These are phyloP conservation scores for Tricholomella constricta DNA, from an alignment of 768 basidiomycete species.

Conservation along the genomic window DNA sequence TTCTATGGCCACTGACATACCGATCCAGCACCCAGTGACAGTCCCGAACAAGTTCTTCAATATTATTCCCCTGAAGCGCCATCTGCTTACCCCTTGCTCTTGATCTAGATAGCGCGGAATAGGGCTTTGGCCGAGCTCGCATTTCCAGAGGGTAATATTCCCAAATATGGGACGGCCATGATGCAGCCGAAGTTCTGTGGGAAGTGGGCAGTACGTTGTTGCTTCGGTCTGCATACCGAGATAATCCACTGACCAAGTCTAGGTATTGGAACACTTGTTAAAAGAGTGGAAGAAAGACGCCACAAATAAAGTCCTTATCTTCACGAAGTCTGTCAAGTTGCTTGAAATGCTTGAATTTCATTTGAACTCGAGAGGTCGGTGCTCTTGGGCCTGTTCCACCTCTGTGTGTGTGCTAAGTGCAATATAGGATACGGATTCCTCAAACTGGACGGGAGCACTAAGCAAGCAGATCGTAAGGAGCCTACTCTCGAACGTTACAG, in stretches of 20 bases:
- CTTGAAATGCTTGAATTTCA: constrained; percentile 84
- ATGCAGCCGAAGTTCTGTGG: constrained; percentile 72
- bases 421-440: constrained; percentile 58
- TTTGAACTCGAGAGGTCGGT: constrained; percentile 55
- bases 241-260: not conserved
- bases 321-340: constrained; percentile 90
- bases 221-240: not conserved
- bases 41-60: constrained; percentile 59
- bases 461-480: constrained; percentile 62
- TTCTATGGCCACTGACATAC: constrained; percentile 1
- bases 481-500: not conserved
- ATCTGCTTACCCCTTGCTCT: not conserved
- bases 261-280: constrained; percentile 72
- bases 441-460: constrained; percentile 79
- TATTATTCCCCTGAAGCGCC: not conserved
- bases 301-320: constrained; percentile 88
- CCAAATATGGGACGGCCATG: constrained; percentile 64
- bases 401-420: not conserved
- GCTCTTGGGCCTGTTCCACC: no score
- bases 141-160: constrained; percentile 58
- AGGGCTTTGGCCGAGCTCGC: constrained; percentile 60
- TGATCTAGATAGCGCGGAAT: constrained; percentile 42
- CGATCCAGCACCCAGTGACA: constrained; percentile 63
- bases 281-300: constrained; percentile 64
- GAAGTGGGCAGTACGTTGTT: constrained; percentile 73